Conservation (phyloP, 192 early-diverging fungal genomes). For the Backusella luteola region DNA sequence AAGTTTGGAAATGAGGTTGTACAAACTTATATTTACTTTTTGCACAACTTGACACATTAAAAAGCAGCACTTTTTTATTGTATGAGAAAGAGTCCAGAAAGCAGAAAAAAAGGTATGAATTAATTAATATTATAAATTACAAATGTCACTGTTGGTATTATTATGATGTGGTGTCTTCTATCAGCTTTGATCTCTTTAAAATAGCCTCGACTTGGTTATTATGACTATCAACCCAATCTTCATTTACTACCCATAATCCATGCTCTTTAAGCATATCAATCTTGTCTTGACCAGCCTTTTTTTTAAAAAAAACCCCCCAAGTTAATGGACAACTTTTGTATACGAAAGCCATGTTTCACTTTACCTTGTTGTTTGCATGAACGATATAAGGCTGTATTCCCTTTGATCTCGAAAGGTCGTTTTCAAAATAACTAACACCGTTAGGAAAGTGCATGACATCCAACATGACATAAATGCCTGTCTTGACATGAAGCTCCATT, state of each 20-base stretch:
- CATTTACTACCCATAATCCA: constrained; percentile 10
- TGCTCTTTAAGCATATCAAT: constrained; percentile 4
- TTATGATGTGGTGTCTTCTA: background rate
- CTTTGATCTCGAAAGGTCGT: constrained; percentile 11
- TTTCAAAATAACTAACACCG: constrained; percentile 23
- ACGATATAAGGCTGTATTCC: constrained; percentile 32
- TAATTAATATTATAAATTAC: background rate
- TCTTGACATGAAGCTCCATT: constrained; percentile 25
- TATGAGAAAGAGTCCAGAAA: background rate
- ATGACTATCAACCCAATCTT: constrained; percentile 7
- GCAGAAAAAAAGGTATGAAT: background rate
- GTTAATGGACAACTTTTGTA: background rate
- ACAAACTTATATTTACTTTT: background rate
- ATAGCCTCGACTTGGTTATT: background rate
- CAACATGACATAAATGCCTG: constrained; percentile 17
- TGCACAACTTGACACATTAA: background rate
- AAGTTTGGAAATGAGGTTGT: background rate
- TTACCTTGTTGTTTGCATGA: constrained; percentile 36
- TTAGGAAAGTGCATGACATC: constrained; percentile 35
- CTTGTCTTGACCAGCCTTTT: background rate
- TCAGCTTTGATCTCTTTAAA: background rate
- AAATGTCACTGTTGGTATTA: background rate
- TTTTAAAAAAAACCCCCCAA: background rate
- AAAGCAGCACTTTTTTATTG: background rate
- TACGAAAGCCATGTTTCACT: background rate